Conservation (phyloP, 306 rosid species). For the Heteromeles arbutifolia region DNA sequence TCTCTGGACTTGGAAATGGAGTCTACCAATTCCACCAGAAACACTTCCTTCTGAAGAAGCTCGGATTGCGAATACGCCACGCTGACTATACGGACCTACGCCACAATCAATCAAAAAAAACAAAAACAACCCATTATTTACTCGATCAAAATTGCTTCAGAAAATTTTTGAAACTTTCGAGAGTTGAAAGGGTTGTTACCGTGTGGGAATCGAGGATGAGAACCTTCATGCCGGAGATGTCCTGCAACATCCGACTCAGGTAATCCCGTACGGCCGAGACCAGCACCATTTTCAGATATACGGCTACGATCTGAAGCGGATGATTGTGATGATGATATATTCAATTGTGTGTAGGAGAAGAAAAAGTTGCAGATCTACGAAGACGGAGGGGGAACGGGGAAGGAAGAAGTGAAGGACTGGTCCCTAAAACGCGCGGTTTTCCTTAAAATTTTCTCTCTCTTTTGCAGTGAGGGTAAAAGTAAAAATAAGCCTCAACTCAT, state of each 20-base stretch:
- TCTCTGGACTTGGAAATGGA: slow-evolving; percentile 72
- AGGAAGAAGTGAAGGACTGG: not conserved
- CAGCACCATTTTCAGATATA: slow-evolving; percentile 45
- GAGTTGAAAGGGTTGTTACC: slow-evolving; percentile 32
- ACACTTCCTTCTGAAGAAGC: slow-evolving; percentile 87
- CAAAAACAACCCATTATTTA: not conserved
- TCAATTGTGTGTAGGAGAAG: not conserved
- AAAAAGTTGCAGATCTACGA: not conserved
- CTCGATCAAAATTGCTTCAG: slow-evolving; percentile 1
- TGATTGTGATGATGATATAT: not conserved
- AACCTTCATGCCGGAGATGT: slow-evolving; percentile 98
- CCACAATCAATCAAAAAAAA: not conserved
- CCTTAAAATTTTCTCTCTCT: no score
- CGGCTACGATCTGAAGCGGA: not conserved
- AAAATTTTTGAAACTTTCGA: not conserved
- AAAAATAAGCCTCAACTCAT: no score
- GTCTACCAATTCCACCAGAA: slow-evolving; percentile 85
- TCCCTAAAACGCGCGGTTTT: not conserved
- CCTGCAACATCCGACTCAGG: slow-evolving; percentile 83
- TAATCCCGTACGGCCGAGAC: slow-evolving; percentile 76
- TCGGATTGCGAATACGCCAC: slow-evolving; percentile 92
- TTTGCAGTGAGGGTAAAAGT: no score
- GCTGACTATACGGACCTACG: slow-evolving; percentile 85
- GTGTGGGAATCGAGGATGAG: slow-evolving; percentile 93
- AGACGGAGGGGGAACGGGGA: not conserved